Evolutionary conservation across 2,329 filamentous ascomycete species (phyloP), one percentile per base, ranked within the genome.

Genomic region (Fusarium sp.): DNA sequence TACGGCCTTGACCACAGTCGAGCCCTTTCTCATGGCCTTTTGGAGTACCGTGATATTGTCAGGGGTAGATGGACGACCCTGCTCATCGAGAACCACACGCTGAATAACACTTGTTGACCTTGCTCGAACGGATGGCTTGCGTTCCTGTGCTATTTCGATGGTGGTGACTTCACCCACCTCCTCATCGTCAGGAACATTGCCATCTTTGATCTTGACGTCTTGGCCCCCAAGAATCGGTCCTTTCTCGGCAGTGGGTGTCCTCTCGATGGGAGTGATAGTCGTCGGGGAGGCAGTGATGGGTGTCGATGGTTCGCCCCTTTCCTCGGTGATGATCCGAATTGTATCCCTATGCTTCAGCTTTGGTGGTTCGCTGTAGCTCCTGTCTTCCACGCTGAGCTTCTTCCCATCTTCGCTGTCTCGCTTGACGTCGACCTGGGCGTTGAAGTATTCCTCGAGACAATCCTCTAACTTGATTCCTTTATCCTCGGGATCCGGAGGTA

Each of bases 371-470:
- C 76, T 76, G 7, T 71, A 57, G 29, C 50, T 71, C 56, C 62
- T 72, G 11, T 84, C 82, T 13, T 83, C 81, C 2, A 77, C 60
- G 13, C 63, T 66, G 18, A 81, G 79, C 67, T 85, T 82, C 76
- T 89, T 88, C 73, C 91, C 88, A 63, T 89, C 88, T 35, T 87
- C 82, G 63, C 87, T 89, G 67, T 96, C 93, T 62, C 96, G 89
- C 75, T 93, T 92, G 4, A 99, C 95, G 78, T 98, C 95, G 63
- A 99, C 95, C 65, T 92, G 90, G 67, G 95, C 95, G 83, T 98
- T 98, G 87, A 98, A 98, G 80, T 98, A 98, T 63, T 93, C 92
- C 81, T 98, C 95, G 20, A 99, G 84, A 77, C 96, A 98, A 75
- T 97, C 94, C 82, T 98, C 97, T 22, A 99, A 85, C 31, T 92